Evolutionary conservation across 352 stramenopile species (phyloP).

Genomic region (Phytophthora tubulina): DNA sequence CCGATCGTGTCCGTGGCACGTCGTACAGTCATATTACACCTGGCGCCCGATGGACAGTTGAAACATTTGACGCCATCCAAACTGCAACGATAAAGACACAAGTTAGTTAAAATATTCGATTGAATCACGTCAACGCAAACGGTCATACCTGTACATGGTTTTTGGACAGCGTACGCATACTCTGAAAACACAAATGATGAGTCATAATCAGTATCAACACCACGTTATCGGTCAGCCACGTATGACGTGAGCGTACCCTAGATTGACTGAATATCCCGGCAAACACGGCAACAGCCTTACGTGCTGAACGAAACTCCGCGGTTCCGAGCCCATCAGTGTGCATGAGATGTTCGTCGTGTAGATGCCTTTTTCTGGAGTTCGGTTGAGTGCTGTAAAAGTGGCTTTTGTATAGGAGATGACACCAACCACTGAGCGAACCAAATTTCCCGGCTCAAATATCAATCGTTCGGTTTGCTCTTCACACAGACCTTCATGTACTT

Average conservation of each 20-base stretch:
- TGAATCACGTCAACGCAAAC: not conserved
- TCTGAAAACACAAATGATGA: slow-evolving; percentile 33
- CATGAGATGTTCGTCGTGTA: slow-evolving; percentile 63
- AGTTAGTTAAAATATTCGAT: not conserved
- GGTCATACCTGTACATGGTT: slow-evolving; percentile 57
- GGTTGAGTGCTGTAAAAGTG: slow-evolving; percentile 42
- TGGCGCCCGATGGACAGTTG: slow-evolving; percentile 55
- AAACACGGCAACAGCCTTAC: slow-evolving; percentile 53
- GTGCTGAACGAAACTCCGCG: slow-evolving; percentile 42
- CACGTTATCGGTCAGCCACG: not conserved
- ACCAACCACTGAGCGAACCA: slow-evolving; percentile 37
- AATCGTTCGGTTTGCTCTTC: slow-evolving; percentile 25
- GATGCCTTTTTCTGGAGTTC: slow-evolving; percentile 26
- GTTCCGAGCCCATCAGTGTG: slow-evolving; percentile 41
- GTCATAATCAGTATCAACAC: not conserved
- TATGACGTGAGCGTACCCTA: slow-evolving; percentile 33
- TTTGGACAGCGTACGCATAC: slow-evolving; percentile 61
- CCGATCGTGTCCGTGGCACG: slow-evolving; percentile 61
- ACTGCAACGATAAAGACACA: slow-evolving; percentile 29
- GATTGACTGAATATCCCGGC: slow-evolving; percentile 55
- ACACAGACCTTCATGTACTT: slow-evolving; percentile 30
- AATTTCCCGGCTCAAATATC: slow-evolving; percentile 45
- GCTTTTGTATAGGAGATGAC: slow-evolving; percentile 55
- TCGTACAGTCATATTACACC: slow-evolving; percentile 62
- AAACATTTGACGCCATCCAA: slow-evolving; percentile 70